A percentile compares a stretch with the other conserved stretches of the same genome.
These are phyloP conservation scores for Albizia julibrissin DNA, from an alignment of 306 rosid genomes.

Conservation along the genomic window DNA sequence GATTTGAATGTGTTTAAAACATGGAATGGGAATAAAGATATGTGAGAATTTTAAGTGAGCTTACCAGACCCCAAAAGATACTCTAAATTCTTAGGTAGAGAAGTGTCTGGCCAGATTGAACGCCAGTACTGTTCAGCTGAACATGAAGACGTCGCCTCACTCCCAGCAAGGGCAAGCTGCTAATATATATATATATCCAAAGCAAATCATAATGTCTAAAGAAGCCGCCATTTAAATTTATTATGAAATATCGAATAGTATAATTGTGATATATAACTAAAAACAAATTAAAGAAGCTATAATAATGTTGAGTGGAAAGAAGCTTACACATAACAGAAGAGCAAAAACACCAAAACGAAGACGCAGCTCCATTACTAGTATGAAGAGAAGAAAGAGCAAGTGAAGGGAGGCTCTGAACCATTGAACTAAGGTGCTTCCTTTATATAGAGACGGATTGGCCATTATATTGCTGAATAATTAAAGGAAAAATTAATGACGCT, in stretches of 20 bases:
- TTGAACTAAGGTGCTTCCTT: background rate
- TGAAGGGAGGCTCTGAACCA: background rate
- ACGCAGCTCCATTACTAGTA: background rate
- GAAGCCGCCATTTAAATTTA: background rate
- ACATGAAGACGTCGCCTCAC: background rate
- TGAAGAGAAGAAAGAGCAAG: no score
- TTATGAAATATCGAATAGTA: background rate
- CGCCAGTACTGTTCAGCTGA: slow-evolving; percentile 21
- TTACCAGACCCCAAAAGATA: background rate
- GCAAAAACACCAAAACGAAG: background rate
- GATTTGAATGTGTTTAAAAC: no score
- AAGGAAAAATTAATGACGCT: no score
- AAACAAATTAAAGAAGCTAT: no score
- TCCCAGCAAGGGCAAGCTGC: background rate
- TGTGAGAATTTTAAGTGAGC: background rate
- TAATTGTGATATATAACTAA: background rate
- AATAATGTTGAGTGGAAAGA: no score
- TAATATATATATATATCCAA: background rate
- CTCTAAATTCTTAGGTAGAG: background rate
- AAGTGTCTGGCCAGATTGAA: slow-evolving; percentile 14
- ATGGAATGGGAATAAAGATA: background rate
- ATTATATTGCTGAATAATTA: no score
- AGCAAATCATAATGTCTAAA: background rate
- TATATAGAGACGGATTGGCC: background rate
- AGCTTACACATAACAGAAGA: background rate